Base-by-base conservation (phyloP, 208 protist genomes). In the Porcisia hertigi region DNA sequence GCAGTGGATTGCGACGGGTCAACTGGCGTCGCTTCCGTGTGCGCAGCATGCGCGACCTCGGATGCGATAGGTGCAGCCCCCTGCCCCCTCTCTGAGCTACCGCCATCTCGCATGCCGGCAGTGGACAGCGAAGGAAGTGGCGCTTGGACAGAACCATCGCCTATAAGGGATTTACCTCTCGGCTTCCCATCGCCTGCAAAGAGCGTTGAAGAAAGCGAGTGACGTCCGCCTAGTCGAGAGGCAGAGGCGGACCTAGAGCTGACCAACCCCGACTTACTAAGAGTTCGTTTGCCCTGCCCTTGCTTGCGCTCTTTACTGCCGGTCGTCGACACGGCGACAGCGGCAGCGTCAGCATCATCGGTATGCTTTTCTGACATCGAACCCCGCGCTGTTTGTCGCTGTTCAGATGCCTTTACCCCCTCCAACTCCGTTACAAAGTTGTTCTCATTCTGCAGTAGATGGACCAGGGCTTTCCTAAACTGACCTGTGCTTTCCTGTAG, bases 371-470 rank as follows among this genome's bases (percentile, higher is more conserved):
- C 49, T 0, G 8, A 49, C 1, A 7, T 23, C 12, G 47, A 43
- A 43, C 7, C 16, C 16, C 25, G 25, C 34, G 12, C 11, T 20
- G 8, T 20, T 6, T 23, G 63, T 34, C 34, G 59, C 49, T 73
- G 69, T 8, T 52, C 69, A 9, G 39, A 16, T 47, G 16, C 41
- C 67, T 43, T 71, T 3, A 66, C 69, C 1, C 66, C 69, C 2
- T 75, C 69, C 41, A 84, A 39, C 55, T 79, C 77, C 18, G 30
- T 72, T 45, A 72, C 60, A 36, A 79, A 80, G 3, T 59, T 76
- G 69, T 92, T 87, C 69, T 92, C 83, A 34, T 75, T 69, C 74
- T 89, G 70, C 53, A 89, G 81, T 52, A 92, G 59, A 14, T 73
- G 75, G 23, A 93, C 81, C 7, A 91, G 59, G 11, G 77, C 82